phyloP scores from a whole-genome alignment of 2,329 filamentous ascomycete species.

The Exophiala aquamarina region DNA sequence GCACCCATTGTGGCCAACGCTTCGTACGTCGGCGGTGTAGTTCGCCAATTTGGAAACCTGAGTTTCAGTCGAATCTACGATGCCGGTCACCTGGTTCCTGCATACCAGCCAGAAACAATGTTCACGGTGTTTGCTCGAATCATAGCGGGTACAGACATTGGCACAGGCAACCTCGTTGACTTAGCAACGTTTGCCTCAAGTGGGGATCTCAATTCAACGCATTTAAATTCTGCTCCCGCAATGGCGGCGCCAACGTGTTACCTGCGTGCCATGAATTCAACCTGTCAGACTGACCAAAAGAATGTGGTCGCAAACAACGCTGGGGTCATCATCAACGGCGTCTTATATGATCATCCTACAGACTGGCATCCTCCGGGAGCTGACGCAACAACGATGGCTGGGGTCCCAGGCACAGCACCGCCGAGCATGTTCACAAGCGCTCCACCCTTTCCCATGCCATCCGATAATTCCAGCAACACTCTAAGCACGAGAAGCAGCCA shows the following conservation, averaged over 20 bases:
- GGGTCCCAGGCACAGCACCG: constrained; percentile 31
- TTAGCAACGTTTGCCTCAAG: constrained; percentile 56
- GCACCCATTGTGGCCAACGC: constrained; percentile 49
- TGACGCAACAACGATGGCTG: constrained; percentile 26
- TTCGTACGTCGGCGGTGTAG: constrained; percentile 50
- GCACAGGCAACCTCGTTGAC: constrained; percentile 51
- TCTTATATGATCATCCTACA: constrained; percentile 48
- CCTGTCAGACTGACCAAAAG: constrained; percentile 55
- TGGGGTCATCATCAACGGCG: constrained; percentile 61
- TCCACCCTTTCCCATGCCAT: constrained; percentile 2
- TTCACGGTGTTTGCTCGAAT: constrained; percentile 55
- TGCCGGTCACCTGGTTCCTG: constrained; percentile 54
- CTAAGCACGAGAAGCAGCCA: neutral
- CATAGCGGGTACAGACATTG: constrained; percentile 50
- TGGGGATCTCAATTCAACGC: constrained; percentile 58
- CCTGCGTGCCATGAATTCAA: constrained; percentile 51
- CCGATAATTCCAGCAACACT: constrained; percentile 1
- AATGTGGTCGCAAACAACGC: constrained; percentile 48
- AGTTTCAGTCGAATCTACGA: constrained; percentile 53
- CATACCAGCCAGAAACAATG: constrained; percentile 53
- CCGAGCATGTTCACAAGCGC: constrained; percentile 24
- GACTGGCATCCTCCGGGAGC: constrained; percentile 38
- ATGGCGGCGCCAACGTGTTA: constrained; percentile 60
- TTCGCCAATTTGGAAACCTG: constrained; percentile 38
- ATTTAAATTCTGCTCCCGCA: constrained; percentile 53